These are phyloP conservation scores for Syncephalastrum racemosum DNA, from an alignment of 371 early-diverging fungal species.

Conservation along the genomic window DNA sequence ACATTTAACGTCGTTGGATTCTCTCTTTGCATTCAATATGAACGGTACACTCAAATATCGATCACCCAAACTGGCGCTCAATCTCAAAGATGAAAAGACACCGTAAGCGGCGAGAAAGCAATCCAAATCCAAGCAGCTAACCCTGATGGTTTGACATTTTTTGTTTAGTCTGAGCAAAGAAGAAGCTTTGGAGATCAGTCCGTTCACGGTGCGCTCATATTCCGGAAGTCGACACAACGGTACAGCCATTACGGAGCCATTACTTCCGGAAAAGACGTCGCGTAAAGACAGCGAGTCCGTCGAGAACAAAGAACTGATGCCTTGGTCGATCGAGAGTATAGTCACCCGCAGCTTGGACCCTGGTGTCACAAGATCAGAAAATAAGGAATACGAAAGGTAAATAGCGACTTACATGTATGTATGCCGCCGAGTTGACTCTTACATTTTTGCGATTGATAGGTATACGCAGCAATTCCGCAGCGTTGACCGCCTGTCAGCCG, in stretches of 20 bases:
- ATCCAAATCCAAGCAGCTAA: constrained; percentile 6
- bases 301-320: constrained; percentile 17
- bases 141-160: neutral
- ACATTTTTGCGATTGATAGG: constrained; percentile 16
- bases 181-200: constrained; percentile 48
- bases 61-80: constrained; percentile 31
- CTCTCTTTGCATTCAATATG: constrained; percentile 82
- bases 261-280: constrained; percentile 14
- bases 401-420: neutral
- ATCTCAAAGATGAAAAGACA: neutral
- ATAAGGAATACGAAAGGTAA: constrained; percentile 62
- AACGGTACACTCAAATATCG: constrained; percentile 74
- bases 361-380: constrained; percentile 46
- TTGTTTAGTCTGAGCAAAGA: constrained; percentile 25
- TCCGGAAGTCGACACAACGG: neutral
- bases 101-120: constrained; percentile 25
- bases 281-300: constrained; percentile 21
- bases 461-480: constrained; percentile 55
- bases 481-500: constrained; percentile 33
- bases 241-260: neutral
- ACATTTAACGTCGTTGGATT: constrained; percentile 70
- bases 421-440: neutral
- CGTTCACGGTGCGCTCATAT: constrained; percentile 45
- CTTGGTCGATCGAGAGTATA: constrained; percentile 54
- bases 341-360: constrained; percentile 59